A percentile compares a stretch with the other conserved stretches of the same genome.
phyloP scores from a whole-genome alignment of 495 filamentous ascomycete species.

The Hypoxylon fragiforme region DNA sequence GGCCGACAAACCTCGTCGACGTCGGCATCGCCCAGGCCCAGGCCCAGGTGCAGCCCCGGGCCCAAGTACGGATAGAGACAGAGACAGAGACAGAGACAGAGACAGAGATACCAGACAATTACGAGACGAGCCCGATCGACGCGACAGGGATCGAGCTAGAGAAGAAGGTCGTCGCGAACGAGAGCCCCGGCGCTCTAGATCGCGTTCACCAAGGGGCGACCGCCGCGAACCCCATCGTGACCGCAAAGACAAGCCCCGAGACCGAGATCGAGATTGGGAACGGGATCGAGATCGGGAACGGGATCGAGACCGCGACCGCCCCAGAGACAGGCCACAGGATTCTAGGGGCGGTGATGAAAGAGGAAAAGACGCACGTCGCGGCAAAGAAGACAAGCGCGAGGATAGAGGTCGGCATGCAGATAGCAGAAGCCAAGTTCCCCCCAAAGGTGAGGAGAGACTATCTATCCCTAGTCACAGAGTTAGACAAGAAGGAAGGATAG shows the following conservation, averaged over 20 bases:
- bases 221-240: constrained; percentile 41
- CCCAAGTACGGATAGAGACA: no score
- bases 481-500: no score
- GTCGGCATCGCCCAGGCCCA: constrained; percentile 42
- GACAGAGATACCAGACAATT: constrained; percentile 50
- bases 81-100: no score
- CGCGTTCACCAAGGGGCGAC: constrained; percentile 42
- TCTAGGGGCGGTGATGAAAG: constrained; percentile 35
- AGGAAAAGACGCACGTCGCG: constrained; percentile 40
- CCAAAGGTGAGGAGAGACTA: not conserved
- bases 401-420: constrained; percentile 13
- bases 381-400: constrained; percentile 46
- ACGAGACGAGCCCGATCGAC: constrained; percentile 48
- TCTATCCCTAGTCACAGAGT: no score
- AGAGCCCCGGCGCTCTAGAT: constrained; percentile 44
- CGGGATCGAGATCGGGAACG: constrained; percentile 43
- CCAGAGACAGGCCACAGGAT: constrained; percentile 21
- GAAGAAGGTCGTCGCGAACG: constrained; percentile 36
- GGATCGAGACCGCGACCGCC: constrained; percentile 27
- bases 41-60: no score
- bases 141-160: constrained; percentile 37
- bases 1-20: constrained; percentile 35
- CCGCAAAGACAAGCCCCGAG: constrained; percentile 44
- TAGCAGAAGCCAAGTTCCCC: not conserved
- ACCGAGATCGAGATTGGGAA: constrained; percentile 33